Evolutionary conservation across 257 asterid genomes (phyloP).

Genomic region (Mentha longifolia): DNA sequence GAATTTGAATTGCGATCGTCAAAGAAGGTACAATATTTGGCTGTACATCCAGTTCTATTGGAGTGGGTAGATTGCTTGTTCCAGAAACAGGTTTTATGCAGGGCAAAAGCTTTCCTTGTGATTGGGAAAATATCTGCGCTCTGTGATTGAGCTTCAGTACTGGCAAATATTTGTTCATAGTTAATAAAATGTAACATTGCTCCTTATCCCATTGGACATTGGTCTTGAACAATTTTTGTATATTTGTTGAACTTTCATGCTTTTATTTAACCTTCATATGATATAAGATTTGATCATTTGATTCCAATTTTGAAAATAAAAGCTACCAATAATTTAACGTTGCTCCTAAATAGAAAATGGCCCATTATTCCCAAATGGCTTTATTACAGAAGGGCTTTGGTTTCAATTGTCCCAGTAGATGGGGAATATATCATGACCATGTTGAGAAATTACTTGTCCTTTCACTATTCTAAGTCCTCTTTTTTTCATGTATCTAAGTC

Average conservation of each 20-base stretch:
- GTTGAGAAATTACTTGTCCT: conserved; percentile 14
- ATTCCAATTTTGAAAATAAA: conserved; percentile 1
- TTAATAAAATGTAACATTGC: background rate
- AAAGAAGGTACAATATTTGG: conserved; percentile 64
- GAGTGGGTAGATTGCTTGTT: conserved; percentile 1
- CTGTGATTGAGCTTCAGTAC: background rate
- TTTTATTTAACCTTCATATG: background rate
- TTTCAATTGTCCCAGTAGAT: conserved; percentile 12
- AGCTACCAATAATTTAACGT: background rate
- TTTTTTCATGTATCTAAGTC: conserved; percentile 22
- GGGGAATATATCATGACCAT: conserved; percentile 8
- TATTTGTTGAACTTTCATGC: background rate
- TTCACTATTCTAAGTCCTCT: no score
- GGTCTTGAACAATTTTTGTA: background rate
- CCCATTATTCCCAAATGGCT: background rate
- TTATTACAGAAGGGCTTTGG: conserved; percentile 5
- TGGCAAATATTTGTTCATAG: conserved; percentile 7
- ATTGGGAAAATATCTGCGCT: background rate
- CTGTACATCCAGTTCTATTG: conserved; percentile 19
- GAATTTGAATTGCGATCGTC: conserved; percentile 90
- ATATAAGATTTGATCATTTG: background rate
- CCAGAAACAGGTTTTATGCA: conserved; percentile 21
- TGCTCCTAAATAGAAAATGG: background rate
- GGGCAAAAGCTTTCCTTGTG: background rate
- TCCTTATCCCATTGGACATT: background rate